phyloP scores from a whole-genome alignment of 192 early-diverging fungal genomes.

The Dimargaris verticillata region DNA sequence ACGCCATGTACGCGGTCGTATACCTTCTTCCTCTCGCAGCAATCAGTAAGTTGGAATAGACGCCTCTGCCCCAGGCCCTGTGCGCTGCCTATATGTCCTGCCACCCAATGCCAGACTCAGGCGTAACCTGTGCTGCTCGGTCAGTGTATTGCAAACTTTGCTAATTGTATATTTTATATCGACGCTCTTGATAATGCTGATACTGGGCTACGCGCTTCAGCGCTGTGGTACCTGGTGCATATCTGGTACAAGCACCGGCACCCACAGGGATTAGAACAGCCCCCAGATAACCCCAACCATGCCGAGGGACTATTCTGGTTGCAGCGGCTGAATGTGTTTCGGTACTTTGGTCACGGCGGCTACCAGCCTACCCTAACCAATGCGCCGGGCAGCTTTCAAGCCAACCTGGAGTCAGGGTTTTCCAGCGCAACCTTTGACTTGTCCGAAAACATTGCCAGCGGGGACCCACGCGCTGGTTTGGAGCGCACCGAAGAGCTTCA shows the following conservation, averaged over 20 bases:
- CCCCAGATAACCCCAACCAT: neutral
- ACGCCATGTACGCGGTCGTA: slow-evolving; percentile 1
- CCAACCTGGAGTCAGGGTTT: slow-evolving; percentile 4
- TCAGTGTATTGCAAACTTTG: neutral
- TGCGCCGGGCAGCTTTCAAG: slow-evolving; percentile 2
- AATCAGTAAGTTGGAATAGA: neutral
- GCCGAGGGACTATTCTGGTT: neutral
- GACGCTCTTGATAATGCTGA: neutral
- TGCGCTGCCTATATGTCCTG: neutral
- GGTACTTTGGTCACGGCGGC: too few species aligned
- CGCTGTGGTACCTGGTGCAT: slow-evolving; percentile 5
- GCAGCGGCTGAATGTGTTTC: neutral
- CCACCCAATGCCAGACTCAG: neutral
- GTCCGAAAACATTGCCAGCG: neutral
- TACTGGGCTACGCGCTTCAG: neutral
- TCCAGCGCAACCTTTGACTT: slow-evolving; percentile 3
- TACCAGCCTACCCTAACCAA: too few species aligned
- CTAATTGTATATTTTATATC: neutral
- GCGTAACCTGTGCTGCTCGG: neutral
- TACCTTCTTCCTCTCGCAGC: slow-evolving; percentile 3
- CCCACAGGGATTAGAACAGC: neutral
- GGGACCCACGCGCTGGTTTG: slow-evolving; percentile 1
- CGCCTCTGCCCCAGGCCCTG: neutral
- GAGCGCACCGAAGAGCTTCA: slow-evolving; percentile 1
- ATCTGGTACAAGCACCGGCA: slow-evolving; percentile 8